These are phyloP conservation scores for Globisporangium nunn DNA, from an alignment of 352 stramenopile species.

Conservation along the genomic window DNA sequence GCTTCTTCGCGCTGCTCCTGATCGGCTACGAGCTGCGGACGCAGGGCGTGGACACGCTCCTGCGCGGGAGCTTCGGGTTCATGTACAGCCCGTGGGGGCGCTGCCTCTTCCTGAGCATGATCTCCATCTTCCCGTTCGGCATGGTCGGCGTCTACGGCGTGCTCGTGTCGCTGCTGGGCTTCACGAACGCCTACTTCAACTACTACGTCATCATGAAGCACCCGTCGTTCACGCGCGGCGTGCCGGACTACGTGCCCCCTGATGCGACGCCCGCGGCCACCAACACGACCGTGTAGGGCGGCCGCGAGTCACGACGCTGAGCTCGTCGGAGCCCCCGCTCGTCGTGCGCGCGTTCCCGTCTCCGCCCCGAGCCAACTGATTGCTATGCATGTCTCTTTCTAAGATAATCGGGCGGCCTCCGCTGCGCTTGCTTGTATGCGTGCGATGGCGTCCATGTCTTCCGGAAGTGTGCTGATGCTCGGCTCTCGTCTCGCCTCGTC, in stretches of 20 bases:
- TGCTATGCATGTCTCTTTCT: neutral
- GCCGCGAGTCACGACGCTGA: neutral
- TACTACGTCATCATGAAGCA: slow-evolving; percentile 86
- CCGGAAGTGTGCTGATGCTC: too few species aligned
- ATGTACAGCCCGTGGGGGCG: slow-evolving; percentile 87
- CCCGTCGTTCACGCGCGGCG: slow-evolving; percentile 75
- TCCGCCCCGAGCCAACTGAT: neutral
- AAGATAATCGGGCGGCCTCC: too few species aligned
- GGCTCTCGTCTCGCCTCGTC: too few species aligned
- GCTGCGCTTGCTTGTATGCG: too few species aligned
- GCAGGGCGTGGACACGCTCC: slow-evolving; percentile 48
- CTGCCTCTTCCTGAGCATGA: slow-evolving; percentile 85
- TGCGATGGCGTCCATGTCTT: too few species aligned
- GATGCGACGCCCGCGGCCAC: slow-evolving; percentile 27
- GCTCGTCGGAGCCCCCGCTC: neutral
- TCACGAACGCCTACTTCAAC: slow-evolving; percentile 87
- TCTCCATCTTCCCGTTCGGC: slow-evolving; percentile 86
- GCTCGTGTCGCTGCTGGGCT: slow-evolving; percentile 67
- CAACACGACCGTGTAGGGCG: slow-evolving; percentile 7
- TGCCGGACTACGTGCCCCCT: slow-evolving; percentile 78
- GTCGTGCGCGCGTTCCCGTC: too few species aligned
- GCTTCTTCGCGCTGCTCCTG: slow-evolving; percentile 79
- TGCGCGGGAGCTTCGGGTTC: slow-evolving; percentile 81
- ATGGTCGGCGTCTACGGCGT: slow-evolving; percentile 80
- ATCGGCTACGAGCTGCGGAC: slow-evolving; percentile 82